These are phyloP conservation scores for Aspergillus conjunctus DNA, from an alignment of 495 filamentous ascomycete species.

Conservation along the genomic window DNA sequence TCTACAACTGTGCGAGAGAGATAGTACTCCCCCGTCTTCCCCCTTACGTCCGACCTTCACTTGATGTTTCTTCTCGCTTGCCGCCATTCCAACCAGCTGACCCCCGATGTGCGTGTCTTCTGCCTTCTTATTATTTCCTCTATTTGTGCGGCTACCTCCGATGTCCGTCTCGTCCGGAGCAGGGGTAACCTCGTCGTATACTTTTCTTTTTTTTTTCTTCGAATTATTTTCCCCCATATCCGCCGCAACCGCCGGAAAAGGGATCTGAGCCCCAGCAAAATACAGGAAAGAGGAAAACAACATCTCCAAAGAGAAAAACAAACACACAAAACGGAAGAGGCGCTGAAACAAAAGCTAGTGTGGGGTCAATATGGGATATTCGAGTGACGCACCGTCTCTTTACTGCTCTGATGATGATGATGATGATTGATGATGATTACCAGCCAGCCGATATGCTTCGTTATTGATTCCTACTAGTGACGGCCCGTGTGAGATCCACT, in stretches of 20 bases:
- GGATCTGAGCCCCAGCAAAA: background rate
- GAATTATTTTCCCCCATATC: conserved; percentile 19
- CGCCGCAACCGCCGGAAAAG: conserved; percentile 24
- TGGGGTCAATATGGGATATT: conserved; percentile 8
- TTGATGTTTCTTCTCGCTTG: background rate
- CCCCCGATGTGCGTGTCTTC: conserved; percentile 4
- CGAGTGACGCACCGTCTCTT: background rate
- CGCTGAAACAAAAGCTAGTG: conserved; percentile 11
- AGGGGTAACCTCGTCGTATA: conserved; percentile 11
- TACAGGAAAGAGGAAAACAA: background rate
- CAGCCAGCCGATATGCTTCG: conserved; percentile 14
- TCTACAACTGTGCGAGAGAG: background rate
- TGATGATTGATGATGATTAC: conserved; percentile 6
- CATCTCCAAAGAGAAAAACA: conserved; percentile 5
- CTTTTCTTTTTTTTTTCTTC: background rate
- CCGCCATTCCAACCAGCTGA: background rate
- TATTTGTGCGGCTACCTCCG: conserved; percentile 9
- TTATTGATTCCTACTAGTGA: conserved; percentile 16
- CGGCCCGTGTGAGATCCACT: conserved; percentile 23
- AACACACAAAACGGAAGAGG: background rate
- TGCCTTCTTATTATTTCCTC: background rate
- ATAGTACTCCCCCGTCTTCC: background rate
- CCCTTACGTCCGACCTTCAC: background rate
- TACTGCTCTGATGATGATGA: background rate
- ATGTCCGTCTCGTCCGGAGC: background rate